Conservation (phyloP, 2,329 filamentous ascomycete genomes). For the Hymenoscyphus fraxineus region DNA sequence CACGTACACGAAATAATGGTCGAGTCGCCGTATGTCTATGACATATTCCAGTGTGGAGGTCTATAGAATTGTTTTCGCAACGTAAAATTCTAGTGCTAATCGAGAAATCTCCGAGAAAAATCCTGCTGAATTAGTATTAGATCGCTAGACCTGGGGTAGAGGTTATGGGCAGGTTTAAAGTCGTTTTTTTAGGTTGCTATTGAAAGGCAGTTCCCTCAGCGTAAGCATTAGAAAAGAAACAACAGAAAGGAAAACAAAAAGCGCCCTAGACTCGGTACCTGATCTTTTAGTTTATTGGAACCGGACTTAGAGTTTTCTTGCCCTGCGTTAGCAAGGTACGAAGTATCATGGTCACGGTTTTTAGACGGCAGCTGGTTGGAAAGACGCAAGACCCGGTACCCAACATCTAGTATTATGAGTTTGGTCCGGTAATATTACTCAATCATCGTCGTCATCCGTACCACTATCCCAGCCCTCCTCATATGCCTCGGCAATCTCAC, state of each 20-base stretch:
- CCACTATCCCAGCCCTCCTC: slow-evolving; percentile 83
- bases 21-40: not conserved
- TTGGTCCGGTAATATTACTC: slow-evolving; percentile 7
- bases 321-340: not conserved
- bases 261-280: not conserved
- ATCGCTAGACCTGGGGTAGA: too few relatives aligned
- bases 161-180: too few relatives aligned
- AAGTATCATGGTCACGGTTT: not conserved
- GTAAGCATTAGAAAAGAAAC: not conserved
- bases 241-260: too few relatives aligned
- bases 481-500: slow-evolving; percentile 82
- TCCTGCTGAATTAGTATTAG: too few relatives aligned
- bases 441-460: slow-evolving; percentile 63
- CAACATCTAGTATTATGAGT: not conserved
- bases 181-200: not conserved
- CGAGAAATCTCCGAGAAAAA: too few relatives aligned
- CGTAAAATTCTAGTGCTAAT: not conserved
- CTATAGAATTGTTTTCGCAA: not conserved
- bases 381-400: not conserved
- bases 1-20: too few relatives aligned
- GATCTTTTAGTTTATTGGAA: not conserved
- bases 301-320: not conserved
- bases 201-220: not conserved
- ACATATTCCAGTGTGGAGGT: too few relatives aligned
- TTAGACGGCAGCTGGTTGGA: not conserved